Percentiles rank a stretch among this genome's conserved stretches.
Evolutionary conservation across 176 grass and related monocot species (phyloP).

Genomic region (Lolium perenne): DNA sequence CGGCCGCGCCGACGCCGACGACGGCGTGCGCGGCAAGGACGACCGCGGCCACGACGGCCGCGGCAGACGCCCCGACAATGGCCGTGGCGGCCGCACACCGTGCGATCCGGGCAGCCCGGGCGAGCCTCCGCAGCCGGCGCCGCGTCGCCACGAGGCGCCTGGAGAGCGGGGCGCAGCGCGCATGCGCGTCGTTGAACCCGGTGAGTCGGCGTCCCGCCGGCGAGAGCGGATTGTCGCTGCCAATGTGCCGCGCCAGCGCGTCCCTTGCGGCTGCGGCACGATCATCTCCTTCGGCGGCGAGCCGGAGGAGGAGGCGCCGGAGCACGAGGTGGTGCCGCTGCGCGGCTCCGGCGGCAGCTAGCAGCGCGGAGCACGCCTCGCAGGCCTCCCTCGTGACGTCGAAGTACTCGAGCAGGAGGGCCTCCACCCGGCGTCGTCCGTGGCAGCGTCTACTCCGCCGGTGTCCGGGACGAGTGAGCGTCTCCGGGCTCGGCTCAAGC

Average conservation of each 20-base stretch:
- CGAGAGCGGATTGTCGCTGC: conserved; percentile 69
- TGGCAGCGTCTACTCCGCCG: neutral
- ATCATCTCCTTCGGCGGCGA: neutral
- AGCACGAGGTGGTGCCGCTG: conserved; percentile 60
- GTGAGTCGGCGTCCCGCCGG: neutral
- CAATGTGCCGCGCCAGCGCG: conserved; percentile 48
- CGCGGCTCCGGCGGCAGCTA: conserved; percentile 54
- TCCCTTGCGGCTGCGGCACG: neutral
- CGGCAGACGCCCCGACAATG: conserved; percentile 43
- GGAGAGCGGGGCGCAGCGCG: conserved; percentile 50
- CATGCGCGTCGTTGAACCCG: conserved; percentile 52
- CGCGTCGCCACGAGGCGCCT: conserved; percentile 38
- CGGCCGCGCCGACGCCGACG: conserved; percentile 48
- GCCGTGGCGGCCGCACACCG: conserved; percentile 41
- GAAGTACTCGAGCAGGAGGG: conserved; percentile 74
- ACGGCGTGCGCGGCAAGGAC: conserved; percentile 52
- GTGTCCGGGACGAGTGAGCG: neutral
- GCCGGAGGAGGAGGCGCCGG: conserved; percentile 47
- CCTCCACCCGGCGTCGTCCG: neutral
- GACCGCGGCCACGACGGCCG: conserved; percentile 35
- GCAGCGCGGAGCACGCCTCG: conserved; percentile 62
- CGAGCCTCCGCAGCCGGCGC: conserved; percentile 41
- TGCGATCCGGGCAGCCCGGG: conserved; percentile 9
- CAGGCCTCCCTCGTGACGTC: conserved; percentile 66
- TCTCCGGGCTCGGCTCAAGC: conserved; percentile 65